These are phyloP conservation scores for Penicillium salamii DNA, from an alignment of 495 filamentous ascomycete species.

Conservation along the genomic window DNA sequence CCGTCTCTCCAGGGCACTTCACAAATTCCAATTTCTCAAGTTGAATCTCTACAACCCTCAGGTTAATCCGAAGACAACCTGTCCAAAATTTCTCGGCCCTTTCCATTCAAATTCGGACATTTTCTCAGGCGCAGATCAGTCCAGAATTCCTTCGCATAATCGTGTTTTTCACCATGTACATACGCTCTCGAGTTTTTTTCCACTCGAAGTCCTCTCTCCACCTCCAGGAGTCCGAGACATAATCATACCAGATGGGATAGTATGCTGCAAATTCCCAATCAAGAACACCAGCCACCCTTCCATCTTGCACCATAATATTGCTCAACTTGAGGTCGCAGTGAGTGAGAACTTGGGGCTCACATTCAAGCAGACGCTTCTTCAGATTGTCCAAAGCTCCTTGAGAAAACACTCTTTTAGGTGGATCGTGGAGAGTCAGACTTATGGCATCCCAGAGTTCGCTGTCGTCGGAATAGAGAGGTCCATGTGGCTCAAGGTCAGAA, in stretches of 20 bases:
- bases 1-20: too few relatives aligned
- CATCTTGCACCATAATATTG: slow-evolving; percentile 27
- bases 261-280: slow-evolving; percentile 29
- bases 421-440: slow-evolving; percentile 4
- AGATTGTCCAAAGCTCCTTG: slow-evolving; percentile 11
- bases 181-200: slow-evolving; percentile 8
- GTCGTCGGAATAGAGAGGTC: slow-evolving; percentile 18
- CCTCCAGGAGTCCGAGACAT: slow-evolving; percentile 9
- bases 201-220: slow-evolving; percentile 11
- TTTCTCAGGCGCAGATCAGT: slow-evolving; percentile 11
- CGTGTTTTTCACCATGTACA: slow-evolving; percentile 10
- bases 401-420: not conserved
- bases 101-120: slow-evolving; percentile 14
- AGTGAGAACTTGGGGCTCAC: slow-evolving; percentile 20
- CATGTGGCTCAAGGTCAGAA: slow-evolving; percentile 5
- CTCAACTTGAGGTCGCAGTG: slow-evolving; percentile 25
- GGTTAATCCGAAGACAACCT: slow-evolving; percentile 8
- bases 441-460: slow-evolving; percentile 17
- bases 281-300: slow-evolving; percentile 18
- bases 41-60: too few relatives aligned
- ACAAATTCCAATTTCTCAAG: too few relatives aligned
- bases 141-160: slow-evolving; percentile 12
- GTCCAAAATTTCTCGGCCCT: slow-evolving; percentile 12
- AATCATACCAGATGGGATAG: slow-evolving; percentile 25
- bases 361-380: slow-evolving; percentile 17